Percentiles rank a stretch among this genome's conserved stretches.
These are phyloP conservation scores for Diddensiella transvaalensis DNA, from an alignment of 805 yeast genomes.

Conservation along the genomic window DNA sequence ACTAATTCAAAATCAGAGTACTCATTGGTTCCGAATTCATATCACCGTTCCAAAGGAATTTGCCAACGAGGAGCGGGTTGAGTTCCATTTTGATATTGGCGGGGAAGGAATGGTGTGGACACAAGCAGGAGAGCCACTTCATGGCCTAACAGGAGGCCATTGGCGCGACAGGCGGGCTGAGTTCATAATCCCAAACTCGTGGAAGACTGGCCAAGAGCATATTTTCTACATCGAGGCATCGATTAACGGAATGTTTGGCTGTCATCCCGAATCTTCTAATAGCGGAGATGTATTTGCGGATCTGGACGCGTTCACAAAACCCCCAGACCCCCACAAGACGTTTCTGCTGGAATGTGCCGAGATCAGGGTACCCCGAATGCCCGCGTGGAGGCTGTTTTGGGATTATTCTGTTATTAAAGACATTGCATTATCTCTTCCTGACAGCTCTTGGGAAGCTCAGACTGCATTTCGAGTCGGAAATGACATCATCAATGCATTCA, in stretches of 20 bases:
- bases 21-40: conserved; percentile 81
- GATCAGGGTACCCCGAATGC: background rate
- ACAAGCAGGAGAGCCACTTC: conserved; percentile 64
- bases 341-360: background rate
- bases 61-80: conserved; percentile 43
- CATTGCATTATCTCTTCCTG: conserved; percentile 62
- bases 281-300: conserved; percentile 69
- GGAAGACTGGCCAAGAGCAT: conserved; percentile 51
- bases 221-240: conserved; percentile 80
- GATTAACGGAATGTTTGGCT: conserved; percentile 94
- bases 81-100: conserved; percentile 80
- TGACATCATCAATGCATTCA: conserved; percentile 77
- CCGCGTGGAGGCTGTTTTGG: background rate
- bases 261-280: conserved; percentile 62
- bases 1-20: no score
- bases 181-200: conserved; percentile 58
- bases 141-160: conserved; percentile 83
- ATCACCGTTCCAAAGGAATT: conserved; percentile 55
- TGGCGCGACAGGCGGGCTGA: conserved; percentile 75
- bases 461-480: conserved; percentile 77
- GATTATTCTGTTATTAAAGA: background rate
- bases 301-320: conserved; percentile 36
- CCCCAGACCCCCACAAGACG: background rate
- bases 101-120: conserved; percentile 82
- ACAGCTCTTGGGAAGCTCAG: conserved; percentile 72